A percentile compares a stretch with the other conserved stretches of the same genome.
Evolutionary conservation across 441 rosid species (phyloP).

Genomic region (Erodium texanum): DNA sequence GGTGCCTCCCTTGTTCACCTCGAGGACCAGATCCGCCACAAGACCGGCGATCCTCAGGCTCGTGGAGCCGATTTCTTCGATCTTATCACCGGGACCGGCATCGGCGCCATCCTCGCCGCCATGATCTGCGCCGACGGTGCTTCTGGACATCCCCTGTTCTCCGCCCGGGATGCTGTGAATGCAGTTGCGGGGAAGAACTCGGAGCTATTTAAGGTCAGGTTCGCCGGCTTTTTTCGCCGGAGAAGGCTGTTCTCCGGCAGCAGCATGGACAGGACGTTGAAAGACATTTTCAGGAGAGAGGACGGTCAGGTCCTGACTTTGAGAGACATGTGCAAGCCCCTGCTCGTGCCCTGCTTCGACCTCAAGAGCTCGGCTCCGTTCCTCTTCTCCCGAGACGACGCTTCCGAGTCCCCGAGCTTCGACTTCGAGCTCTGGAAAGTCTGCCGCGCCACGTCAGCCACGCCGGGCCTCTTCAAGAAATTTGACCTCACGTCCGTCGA

Average conservation of each 20-base stretch:
- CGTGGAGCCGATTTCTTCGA: constrained; percentile 78
- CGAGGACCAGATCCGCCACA: constrained; percentile 84
- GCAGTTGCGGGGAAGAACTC: constrained; percentile 35
- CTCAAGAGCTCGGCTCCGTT: constrained; percentile 83
- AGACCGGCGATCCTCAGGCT: constrained; percentile 54
- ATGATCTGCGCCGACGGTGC: constrained; percentile 62
- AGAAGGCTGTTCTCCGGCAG: constrained; percentile 44
- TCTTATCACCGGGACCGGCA: constrained; percentile 68
- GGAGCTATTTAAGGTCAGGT: constrained; percentile 40
- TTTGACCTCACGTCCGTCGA: constrained; percentile 56
- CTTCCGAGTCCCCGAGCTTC: constrained; percentile 75
- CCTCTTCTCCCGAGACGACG: constrained; percentile 94
- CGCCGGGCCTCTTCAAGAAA: constrained; percentile 71
- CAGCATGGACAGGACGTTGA: constrained; percentile 63
- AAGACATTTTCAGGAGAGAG: constrained; percentile 31
- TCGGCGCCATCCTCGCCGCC: constrained; percentile 70
- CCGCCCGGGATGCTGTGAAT: constrained; percentile 58
- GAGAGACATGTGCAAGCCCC: constrained; percentile 87
- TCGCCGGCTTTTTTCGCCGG: constrained; percentile 35
- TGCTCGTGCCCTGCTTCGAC: constrained; percentile 90
- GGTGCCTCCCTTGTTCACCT: constrained; percentile 61
- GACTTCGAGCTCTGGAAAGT: constrained; percentile 85
- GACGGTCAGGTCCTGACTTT: constrained; percentile 36
- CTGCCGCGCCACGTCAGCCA: constrained; percentile 84
- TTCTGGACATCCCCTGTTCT: constrained; percentile 57